phyloP scores from a whole-genome alignment of 352 stramenopile genomes.

The Phytophthora fragariaefolia region DNA sequence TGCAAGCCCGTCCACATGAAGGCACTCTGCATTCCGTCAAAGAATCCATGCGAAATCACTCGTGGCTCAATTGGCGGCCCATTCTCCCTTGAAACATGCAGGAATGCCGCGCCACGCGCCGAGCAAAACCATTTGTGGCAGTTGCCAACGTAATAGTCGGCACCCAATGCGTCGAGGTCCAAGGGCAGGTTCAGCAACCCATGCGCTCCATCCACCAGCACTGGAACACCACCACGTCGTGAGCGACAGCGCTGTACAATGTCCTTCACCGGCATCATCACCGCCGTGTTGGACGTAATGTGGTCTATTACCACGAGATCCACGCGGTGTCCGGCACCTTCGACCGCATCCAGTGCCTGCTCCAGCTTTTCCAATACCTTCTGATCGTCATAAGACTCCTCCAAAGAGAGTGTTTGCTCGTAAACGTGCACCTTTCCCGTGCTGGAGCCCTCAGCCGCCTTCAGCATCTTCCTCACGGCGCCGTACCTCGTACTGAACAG shows the following conservation, averaged over 20 bases:
- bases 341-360: constrained; percentile 32
- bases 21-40: constrained; percentile 88
- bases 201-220: constrained; percentile 94
- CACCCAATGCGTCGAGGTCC: constrained; percentile 62
- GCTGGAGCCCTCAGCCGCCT: constrained; percentile 34
- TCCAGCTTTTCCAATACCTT: constrained; percentile 52
- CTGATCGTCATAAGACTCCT: constrained; percentile 65
- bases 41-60: constrained; percentile 93
- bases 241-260: constrained; percentile 74
- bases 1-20: constrained; percentile 95
- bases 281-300: constrained; percentile 94
- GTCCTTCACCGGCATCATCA: constrained; percentile 84
- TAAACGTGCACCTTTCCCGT: constrained; percentile 43
- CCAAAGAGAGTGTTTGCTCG: constrained; percentile 69
- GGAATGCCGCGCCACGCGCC: constrained; percentile 85
- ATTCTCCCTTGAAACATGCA: constrained; percentile 67
- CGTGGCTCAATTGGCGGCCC: constrained; percentile 55
- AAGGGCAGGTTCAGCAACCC: constrained; percentile 85
- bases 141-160: constrained; percentile 95
- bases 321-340: constrained; percentile 41
- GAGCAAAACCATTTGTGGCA: constrained; percentile 96
- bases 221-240: constrained; percentile 41
- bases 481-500: constrained; percentile 91
- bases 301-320: constrained; percentile 92
- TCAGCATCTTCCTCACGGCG: constrained; percentile 93